Evolutionary conservation across 2,329 filamentous ascomycete genomes (phyloP).

Genomic region (Curvularia sp.): DNA sequence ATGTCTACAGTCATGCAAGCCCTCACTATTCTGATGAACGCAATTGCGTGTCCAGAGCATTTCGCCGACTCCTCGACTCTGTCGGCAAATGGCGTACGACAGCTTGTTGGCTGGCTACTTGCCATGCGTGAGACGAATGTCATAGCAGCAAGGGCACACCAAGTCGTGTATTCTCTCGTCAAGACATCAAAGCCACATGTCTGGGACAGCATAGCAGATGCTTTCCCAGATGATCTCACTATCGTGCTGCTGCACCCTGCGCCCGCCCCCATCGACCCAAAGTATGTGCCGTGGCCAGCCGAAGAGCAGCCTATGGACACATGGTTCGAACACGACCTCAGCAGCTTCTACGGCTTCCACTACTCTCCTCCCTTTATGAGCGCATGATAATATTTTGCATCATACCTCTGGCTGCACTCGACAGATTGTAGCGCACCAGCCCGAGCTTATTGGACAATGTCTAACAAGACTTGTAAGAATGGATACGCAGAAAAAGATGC

Average conservation of each 20-base stretch:
- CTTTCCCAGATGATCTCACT: slow-evolving; percentile 8
- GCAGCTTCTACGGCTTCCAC: slow-evolving; percentile 3
- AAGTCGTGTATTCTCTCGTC: slow-evolving; percentile 16
- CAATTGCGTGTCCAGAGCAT: slow-evolving; percentile 33
- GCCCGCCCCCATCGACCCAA: not conserved
- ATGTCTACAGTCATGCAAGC: slow-evolving; percentile 45
- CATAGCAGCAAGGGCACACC: slow-evolving; percentile 35
- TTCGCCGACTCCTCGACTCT: slow-evolving; percentile 1
- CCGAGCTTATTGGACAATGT: not conserved
- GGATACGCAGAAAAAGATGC: not conserved
- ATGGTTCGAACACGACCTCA: slow-evolving; percentile 10
- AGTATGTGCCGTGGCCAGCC: slow-evolving; percentile 10
- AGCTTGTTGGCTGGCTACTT: slow-evolving; percentile 36
- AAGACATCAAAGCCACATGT: slow-evolving; percentile 10
- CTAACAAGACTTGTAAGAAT: not conserved
- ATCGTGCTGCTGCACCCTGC: slow-evolving; percentile 2
- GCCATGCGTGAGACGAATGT: slow-evolving; percentile 31
- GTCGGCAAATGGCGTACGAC: slow-evolving; percentile 6
- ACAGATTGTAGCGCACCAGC: not conserved
- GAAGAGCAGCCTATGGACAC: slow-evolving; percentile 3
- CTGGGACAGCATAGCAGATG: slow-evolving; percentile 11
- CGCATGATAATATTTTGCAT: not conserved
- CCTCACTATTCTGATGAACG: slow-evolving; percentile 44
- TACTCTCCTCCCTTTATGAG: not conserved
- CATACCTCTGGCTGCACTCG: not conserved